phyloP scores from a whole-genome alignment of 1,284 basidiomycete species.

The Vanrija humicola region DNA sequence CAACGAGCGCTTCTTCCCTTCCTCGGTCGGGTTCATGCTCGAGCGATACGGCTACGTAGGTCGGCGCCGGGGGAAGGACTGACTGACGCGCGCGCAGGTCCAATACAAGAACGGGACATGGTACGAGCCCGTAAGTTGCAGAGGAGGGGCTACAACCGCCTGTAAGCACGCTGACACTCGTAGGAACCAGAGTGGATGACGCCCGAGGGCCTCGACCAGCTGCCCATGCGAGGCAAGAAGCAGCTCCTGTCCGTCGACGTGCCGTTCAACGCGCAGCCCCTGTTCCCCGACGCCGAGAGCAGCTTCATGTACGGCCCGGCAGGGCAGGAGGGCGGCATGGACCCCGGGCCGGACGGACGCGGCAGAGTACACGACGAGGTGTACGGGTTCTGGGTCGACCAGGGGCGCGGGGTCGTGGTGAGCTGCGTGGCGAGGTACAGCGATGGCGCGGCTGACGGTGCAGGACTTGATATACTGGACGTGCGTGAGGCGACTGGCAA shows the following conservation, averaged over 20 bases:
- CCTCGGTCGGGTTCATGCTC: slow-evolving; percentile 43
- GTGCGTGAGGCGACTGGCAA: slow-evolving; percentile 3
- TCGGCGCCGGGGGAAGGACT: slow-evolving; percentile 3
- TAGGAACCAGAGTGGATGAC: slow-evolving; percentile 23
- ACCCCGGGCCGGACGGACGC: slow-evolving; percentile 22
- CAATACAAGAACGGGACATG: slow-evolving; percentile 16
- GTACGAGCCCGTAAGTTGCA: slow-evolving; percentile 2
- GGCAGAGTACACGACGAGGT: slow-evolving; percentile 33
- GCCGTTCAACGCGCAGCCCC: slow-evolving; percentile 38
- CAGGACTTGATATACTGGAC: slow-evolving; percentile 47
- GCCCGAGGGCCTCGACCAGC: slow-evolving; percentile 16
- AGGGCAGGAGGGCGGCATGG: slow-evolving; percentile 22
- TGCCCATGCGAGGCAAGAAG: slow-evolving; percentile 17
- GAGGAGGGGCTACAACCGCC: too few relatives aligned
- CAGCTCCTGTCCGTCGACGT: slow-evolving; percentile 29
- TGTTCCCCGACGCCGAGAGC: slow-evolving; percentile 21
- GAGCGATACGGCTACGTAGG: slow-evolving; percentile 27
- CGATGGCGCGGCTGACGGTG: background rate
- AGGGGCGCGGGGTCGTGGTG: slow-evolving; percentile 37
- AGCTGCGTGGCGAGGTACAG: slow-evolving; percentile 9
- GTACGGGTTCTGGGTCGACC: slow-evolving; percentile 45
- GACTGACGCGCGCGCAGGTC: slow-evolving; percentile 9
- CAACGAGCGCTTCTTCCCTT: slow-evolving; percentile 39
- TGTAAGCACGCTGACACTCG: background rate
- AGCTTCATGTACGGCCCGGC: slow-evolving; percentile 39